Percentiles rank a stretch among this genome's conserved stretches.
phyloP scores from a whole-genome alignment of 106 monocot genomes.

The Allium sativum region DNA sequence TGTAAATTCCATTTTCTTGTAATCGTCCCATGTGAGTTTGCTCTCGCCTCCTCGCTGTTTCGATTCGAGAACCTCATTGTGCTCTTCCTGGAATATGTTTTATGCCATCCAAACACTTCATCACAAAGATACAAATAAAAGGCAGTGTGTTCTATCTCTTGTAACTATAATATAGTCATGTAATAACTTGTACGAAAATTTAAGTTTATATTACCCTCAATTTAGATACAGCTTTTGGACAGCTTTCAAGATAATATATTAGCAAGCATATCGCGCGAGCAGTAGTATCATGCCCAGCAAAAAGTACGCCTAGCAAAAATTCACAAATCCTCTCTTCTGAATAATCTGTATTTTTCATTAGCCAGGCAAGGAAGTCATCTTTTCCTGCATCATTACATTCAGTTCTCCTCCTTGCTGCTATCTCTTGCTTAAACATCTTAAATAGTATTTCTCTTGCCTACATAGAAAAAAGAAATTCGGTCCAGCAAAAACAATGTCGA shows the following conservation, averaged over 20 bases:
- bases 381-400: not conserved
- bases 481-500: not conserved
- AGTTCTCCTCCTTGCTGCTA: not conserved
- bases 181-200: too few relatives aligned
- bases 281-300: slow-evolving; percentile 22
- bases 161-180: too few relatives aligned
- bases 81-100: too few relatives aligned
- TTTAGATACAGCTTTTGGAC: slow-evolving; percentile 10
- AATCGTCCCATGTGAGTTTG: too few relatives aligned
- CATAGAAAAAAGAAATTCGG: not conserved
- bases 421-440: not conserved
- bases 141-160: too few relatives aligned
- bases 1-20: too few relatives aligned
- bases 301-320: slow-evolving; percentile 5
- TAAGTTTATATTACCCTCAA: slow-evolving; percentile 12
- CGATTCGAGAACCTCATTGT: too few relatives aligned
- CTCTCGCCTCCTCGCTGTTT: too few relatives aligned
- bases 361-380: slow-evolving; percentile 14
- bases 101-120: too few relatives aligned
- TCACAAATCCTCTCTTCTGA: slow-evolving; percentile 9
- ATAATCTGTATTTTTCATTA: slow-evolving; percentile 9
- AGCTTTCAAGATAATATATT: slow-evolving; percentile 23
- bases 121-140: too few relatives aligned
- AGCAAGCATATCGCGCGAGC: slow-evolving; percentile 8
- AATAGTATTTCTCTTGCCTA: slow-evolving; percentile 7